Percentiles rank a stretch among this genome's conserved stretches.
These are phyloP conservation scores for Pleurotus pulmonarius DNA, from an alignment of 768 basidiomycete genomes.

Conservation along the genomic window DNA sequence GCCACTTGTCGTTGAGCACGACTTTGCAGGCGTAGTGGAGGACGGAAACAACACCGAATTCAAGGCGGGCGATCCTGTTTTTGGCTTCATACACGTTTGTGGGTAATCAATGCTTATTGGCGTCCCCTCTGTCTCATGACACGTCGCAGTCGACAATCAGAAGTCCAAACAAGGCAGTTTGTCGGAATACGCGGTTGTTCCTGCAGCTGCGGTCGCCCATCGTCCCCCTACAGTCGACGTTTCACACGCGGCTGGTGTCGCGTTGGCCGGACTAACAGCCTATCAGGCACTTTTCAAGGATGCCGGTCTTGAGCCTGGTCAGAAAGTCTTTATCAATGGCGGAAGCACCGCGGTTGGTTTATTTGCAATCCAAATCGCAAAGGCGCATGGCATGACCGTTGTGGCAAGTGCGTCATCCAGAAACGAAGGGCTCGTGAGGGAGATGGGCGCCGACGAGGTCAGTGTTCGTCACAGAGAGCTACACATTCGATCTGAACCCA, in stretches of 20 bases:
- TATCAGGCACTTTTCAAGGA: conserved; percentile 36
- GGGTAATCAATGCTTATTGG: not conserved
- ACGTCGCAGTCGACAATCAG: conserved; percentile 4
- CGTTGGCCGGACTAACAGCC: conserved; percentile 45
- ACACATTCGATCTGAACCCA: not conserved
- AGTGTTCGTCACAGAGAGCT: not conserved
- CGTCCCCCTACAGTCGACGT: conserved; percentile 39
- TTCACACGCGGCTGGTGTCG: conserved; percentile 46
- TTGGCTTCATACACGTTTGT: conserved; percentile 35
- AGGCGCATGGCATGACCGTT: conserved; percentile 44
- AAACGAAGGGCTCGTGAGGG: conserved; percentile 44
- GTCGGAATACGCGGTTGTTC: conserved; percentile 40
- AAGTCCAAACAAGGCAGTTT: conserved; percentile 40
- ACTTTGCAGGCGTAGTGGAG: conserved; percentile 51
- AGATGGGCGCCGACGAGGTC: conserved; percentile 53
- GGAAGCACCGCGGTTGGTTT: conserved; percentile 52
- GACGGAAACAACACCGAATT: conserved; percentile 40
- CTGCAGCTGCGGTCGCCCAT: conserved; percentile 20
- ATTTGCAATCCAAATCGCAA: conserved; percentile 56
- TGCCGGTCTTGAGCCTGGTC: conserved; percentile 35
- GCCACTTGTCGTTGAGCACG: conserved; percentile 43
- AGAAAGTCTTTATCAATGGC: conserved; percentile 53
- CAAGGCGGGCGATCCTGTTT: conserved; percentile 47
- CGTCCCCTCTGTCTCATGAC: not conserved
- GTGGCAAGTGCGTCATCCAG: conserved; percentile 46